phyloP scores from a whole-genome alignment of 2,329 filamentous ascomycete genomes.

The Penicillium sp. region DNA sequence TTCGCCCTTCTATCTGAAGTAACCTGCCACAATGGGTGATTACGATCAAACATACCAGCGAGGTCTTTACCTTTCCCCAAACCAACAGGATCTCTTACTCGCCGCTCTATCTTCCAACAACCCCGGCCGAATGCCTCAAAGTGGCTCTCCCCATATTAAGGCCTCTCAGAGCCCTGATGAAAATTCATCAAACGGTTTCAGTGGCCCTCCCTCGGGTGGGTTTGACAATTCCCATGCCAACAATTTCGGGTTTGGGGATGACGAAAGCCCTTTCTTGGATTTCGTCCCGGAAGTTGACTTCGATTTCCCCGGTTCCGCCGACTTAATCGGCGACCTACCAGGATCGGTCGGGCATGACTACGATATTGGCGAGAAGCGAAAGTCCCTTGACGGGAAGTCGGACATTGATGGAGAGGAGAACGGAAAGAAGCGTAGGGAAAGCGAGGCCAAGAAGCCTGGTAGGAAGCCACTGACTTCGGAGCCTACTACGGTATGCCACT shows the following conservation, averaged over 20 bases:
- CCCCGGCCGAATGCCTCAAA: slow-evolving; percentile 35
- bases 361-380: slow-evolving; percentile 62
- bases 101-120: slow-evolving; percentile 73
- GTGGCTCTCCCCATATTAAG: slow-evolving; percentile 24
- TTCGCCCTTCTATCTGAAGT: neutral
- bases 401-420: slow-evolving; percentile 64
- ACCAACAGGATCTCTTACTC: slow-evolving; percentile 73
- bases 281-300: slow-evolving; percentile 80
- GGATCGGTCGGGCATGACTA: slow-evolving; percentile 43
- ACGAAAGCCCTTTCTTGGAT: slow-evolving; percentile 80
- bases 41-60: slow-evolving; percentile 45
- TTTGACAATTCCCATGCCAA: slow-evolving; percentile 42
- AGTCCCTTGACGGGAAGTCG: slow-evolving; percentile 53
- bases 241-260: slow-evolving; percentile 52
- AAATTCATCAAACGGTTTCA: slow-evolving; percentile 46
- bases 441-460: slow-evolving; percentile 89
- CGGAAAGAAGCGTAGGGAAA: slow-evolving; percentile 69
- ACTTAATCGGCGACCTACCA: slow-evolving; percentile 75
- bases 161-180: slow-evolving; percentile 36
- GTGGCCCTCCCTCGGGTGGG: slow-evolving; percentile 29
- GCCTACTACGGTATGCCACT: slow-evolving; percentile 77
- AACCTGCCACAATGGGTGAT: slow-evolving; percentile 35
- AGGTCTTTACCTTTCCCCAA: slow-evolving; percentile 68
- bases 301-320: slow-evolving; percentile 59
- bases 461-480: slow-evolving; percentile 94